Base-by-base conservation (phyloP, 1,139 yeast genomes). In the Pichia sp. region DNA sequence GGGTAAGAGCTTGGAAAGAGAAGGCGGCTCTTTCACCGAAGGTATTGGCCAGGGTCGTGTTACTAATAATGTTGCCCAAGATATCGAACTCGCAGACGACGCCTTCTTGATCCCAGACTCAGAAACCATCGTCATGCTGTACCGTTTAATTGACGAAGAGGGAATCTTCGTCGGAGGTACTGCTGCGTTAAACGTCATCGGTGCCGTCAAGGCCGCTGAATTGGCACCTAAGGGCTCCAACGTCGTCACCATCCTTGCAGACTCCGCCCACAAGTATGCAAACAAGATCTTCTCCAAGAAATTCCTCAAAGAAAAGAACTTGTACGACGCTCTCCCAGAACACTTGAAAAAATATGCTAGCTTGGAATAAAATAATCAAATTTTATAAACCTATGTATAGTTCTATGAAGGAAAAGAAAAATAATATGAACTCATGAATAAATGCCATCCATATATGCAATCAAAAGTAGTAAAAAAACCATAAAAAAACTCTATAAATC, bases 21-120 rank as follows among this genome's bases (percentile, higher is more conserved):
- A 81, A 2, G 97, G 97, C 31, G 80, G 87, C 2, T 87, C 96
- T 0, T 90, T 92, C 70, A 90, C 97, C 16, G 97, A 90, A 72
- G 97, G 97, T 44, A 89, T 90, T 71, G 97, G 97, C 41, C 97
- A 90, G 72, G 97, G 96, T 50, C 79, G 97, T 64, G 86, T 90
- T 63, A 90, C 97, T 8, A 87, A 81, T 59, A 90, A 90, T 69
- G 78, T 90, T 71, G 75, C 76, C 44, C 88, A 84, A 42, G 96
- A 89, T 60, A 72, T 90, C 36, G 85, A 78, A 16, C 66, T 80
- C 26, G 78, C 88, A 50, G 87, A 90, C 64, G 96, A 87, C 63
- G 93, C 92, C 7, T 71, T 87, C 53, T 78, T 80, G 59, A 82
- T 90, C 53, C 80, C 90, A 0, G 97, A 90, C 70, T 79, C 74